phyloP scores from a whole-genome alignment of 164 flowering plant species.

The Magnolia sinica region DNA sequence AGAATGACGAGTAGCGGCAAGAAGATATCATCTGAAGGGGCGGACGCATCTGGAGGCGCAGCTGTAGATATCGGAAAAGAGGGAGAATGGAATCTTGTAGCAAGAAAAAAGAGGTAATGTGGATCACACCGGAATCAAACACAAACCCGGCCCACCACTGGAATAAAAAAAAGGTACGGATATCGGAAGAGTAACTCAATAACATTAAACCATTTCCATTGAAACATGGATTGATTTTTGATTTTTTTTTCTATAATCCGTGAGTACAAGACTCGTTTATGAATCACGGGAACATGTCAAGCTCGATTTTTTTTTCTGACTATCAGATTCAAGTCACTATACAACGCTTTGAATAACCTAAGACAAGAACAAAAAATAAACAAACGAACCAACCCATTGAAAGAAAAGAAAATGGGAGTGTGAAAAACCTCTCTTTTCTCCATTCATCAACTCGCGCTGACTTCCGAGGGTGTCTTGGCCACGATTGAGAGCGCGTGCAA shows the following conservation, averaged over 20 bases:
- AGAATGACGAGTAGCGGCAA: too few species aligned
- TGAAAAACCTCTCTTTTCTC: conserved; percentile 21
- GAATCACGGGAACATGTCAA: not conserved
- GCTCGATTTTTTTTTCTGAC: not conserved
- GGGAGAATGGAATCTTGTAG: too few species aligned
- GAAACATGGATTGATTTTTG: not conserved
- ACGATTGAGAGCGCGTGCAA: conserved; percentile 86
- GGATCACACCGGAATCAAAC: not conserved
- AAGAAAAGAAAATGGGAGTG: conserved; percentile 1
- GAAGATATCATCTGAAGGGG: too few species aligned
- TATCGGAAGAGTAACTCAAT: not conserved
- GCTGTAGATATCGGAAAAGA: too few species aligned
- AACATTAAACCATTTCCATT: not conserved
- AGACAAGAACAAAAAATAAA: not conserved
- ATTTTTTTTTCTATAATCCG: not conserved
- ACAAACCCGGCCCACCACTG: not conserved
- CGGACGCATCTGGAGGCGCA: too few species aligned
- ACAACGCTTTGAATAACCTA: not conserved
- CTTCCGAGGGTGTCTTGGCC: conserved; percentile 87
- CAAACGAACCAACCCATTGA: not conserved
- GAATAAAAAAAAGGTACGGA: not conserved
- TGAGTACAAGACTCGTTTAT: not conserved
- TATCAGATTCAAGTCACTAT: not conserved
- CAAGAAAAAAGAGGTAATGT: too few species aligned
- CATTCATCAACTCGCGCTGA: conserved; percentile 21